These are phyloP conservation scores for Yamadazyma ubonensis DNA, from an alignment of 805 yeast species.

Conservation along the genomic window DNA sequence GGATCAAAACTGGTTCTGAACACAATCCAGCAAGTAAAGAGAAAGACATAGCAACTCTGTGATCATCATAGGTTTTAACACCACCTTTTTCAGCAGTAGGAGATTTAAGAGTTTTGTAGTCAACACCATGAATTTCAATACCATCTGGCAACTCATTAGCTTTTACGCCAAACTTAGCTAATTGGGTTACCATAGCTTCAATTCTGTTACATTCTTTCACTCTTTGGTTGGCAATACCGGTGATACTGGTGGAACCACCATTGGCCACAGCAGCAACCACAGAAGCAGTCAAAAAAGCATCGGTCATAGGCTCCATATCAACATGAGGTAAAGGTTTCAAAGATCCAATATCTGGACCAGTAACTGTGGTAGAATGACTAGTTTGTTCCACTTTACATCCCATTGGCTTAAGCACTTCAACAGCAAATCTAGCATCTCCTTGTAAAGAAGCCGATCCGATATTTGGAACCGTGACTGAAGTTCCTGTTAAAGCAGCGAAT, in stretches of 20 bases:
- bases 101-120: constrained; percentile 46
- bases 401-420: constrained; percentile 90
- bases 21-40: constrained; percentile 80
- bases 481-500: constrained; percentile 93
- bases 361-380: constrained; percentile 83
- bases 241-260: constrained; percentile 64
- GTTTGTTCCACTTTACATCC: constrained; percentile 89
- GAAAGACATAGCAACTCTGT: constrained; percentile 97
- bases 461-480: constrained; percentile 89
- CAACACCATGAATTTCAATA: constrained; percentile 76
- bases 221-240: constrained; percentile 96
- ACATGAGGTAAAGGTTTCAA: constrained; percentile 70
- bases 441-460: constrained; percentile 90
- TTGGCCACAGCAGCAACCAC: constrained; percentile 93
- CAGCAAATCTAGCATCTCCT: constrained; percentile 96
- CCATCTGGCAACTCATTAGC: constrained; percentile 91
- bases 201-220: constrained; percentile 97
- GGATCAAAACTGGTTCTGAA: constrained; percentile 61
- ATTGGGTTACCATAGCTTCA: constrained; percentile 86
- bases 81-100: constrained; percentile 58
- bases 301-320: constrained; percentile 99
- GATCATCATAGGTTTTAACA: constrained; percentile 85
- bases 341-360: constrained; percentile 74
- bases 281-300: constrained; percentile 94
- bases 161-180: constrained; percentile 85